Evolutionary conservation across 2,329 filamentous ascomycete genomes (phyloP).

Genomic region (Ciborinia camelliae): DNA sequence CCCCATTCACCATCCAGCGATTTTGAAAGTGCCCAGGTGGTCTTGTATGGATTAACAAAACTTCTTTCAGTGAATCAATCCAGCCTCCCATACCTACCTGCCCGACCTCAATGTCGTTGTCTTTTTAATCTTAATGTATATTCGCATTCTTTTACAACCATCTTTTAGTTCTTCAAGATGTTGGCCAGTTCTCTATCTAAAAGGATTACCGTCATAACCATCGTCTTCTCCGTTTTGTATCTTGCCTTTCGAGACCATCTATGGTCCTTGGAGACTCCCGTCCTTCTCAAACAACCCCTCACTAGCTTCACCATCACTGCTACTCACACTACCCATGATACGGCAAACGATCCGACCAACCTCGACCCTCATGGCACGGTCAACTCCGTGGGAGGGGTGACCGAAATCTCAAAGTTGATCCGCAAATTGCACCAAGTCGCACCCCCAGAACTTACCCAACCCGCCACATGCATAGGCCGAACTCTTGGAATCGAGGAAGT

Average conservation of each 20-base stretch:
- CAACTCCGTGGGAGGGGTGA: no score
- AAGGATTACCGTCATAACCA: background rate
- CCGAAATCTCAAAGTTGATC: background rate
- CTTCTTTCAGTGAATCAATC: no score
- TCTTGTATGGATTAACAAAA: background rate
- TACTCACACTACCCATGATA: background rate
- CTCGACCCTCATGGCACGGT: no score
- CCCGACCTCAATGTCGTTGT: background rate
- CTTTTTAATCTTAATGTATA: background rate
- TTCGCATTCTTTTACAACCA: background rate
- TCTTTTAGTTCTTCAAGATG: background rate
- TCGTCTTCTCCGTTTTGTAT: background rate
- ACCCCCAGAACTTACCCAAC: conserved; percentile 3
- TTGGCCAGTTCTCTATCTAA: conserved; percentile 5
- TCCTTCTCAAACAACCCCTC: conserved; percentile 1
- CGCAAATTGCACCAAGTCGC: background rate
- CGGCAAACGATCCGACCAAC: background rate
- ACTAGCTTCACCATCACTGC: background rate
- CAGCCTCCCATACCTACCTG: no score
- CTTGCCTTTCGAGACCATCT: background rate
- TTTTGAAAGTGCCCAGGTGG: no score
- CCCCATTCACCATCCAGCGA: no score
- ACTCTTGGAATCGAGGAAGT: background rate
- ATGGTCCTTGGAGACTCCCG: conserved; percentile 9
- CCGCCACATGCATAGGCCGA: background rate